A percentile compares a stretch with the other conserved stretches of the same genome.
phyloP scores from a whole-genome alignment of 495 filamentous ascomycete species.

The Penicillium crystallinum region DNA sequence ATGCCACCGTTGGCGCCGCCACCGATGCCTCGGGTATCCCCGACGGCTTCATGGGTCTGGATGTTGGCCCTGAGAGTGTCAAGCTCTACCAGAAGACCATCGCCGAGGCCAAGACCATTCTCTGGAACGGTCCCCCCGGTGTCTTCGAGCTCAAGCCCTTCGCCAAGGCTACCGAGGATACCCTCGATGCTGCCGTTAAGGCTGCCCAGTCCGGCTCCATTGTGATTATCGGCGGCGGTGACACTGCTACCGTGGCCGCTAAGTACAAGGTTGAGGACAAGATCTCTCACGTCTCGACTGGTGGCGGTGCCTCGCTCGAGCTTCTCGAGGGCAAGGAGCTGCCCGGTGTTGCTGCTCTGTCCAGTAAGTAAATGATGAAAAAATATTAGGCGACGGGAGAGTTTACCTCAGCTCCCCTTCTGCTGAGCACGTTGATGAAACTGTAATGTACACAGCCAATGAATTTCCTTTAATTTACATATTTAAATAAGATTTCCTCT shows the following conservation, averaged over 20 bases:
- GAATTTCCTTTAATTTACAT: conserved; percentile 11
- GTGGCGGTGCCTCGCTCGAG: conserved; percentile 92
- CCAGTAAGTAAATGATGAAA: conserved; percentile 65
- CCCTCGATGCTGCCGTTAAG: conserved; percentile 76
- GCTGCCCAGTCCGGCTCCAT: conserved; percentile 78
- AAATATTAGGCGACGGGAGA: neutral
- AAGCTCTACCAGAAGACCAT: conserved; percentile 83
- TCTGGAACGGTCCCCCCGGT: conserved; percentile 97
- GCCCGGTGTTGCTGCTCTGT: conserved; percentile 90
- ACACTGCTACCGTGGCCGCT: conserved; percentile 95
- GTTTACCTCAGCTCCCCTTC: neutral
- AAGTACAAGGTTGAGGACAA: conserved; percentile 96
- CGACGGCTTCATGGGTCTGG: conserved; percentile 95
- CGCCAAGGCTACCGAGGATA: conserved; percentile 82
- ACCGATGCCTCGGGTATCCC: conserved; percentile 88
- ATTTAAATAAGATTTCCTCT: neutral
- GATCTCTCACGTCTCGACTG: conserved; percentile 96
- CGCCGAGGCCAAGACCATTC: conserved; percentile 84
- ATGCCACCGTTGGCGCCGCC: conserved; percentile 75
- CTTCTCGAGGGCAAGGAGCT: conserved; percentile 96
- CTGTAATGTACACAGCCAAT: conserved; percentile 30
- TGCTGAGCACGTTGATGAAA: conserved; percentile 20
- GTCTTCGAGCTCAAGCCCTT: conserved; percentile 98
- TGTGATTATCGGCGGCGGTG: conserved; percentile 97
- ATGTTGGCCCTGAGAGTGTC: conserved; percentile 83